A percentile compares a stretch with the other conserved stretches of the same genome.
phyloP scores from a whole-genome alignment of 225 moss, liverwort and hornwort genomes.

The Sphagnum contortum region DNA sequence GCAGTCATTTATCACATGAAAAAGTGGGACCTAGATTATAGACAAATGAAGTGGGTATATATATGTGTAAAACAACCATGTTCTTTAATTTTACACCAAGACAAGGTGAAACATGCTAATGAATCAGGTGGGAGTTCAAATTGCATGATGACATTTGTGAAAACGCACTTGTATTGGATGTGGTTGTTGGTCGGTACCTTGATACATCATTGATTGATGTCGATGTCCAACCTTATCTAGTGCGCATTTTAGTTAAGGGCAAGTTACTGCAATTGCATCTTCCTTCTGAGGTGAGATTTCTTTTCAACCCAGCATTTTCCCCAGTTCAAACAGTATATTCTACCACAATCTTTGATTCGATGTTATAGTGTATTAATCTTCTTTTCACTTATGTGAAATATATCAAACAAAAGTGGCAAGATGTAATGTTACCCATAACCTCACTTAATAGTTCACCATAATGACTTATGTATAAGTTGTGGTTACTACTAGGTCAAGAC shows the following conservation, averaged over 20 bases:
- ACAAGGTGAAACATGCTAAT: background rate
- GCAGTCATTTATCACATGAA: no score
- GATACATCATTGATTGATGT: conserved; percentile 83
- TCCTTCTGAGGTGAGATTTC: conserved; percentile 53
- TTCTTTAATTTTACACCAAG: no score
- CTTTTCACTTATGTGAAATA: background rate
- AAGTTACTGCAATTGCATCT: conserved; percentile 79
- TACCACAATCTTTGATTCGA: background rate
- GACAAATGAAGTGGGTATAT: no score
- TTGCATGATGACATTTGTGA: conserved; percentile 68
- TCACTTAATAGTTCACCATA: no score
- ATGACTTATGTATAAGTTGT: conserved; percentile 14
- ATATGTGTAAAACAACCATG: no score
- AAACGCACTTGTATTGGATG: conserved; percentile 38
- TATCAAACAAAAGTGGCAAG: background rate
- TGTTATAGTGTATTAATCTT: background rate
- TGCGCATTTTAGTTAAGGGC: conserved; percentile 74
- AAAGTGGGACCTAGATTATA: no score
- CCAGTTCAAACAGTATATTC: background rate
- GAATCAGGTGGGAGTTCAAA: conserved; percentile 55
- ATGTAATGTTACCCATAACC: background rate
- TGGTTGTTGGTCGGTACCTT: conserved; percentile 55
- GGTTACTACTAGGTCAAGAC: conserved; percentile 47
- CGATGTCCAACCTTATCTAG: conserved; percentile 65
- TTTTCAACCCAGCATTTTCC: background rate